Conservation (phyloP, 2,329 filamentous ascomycete species). For the Stagonosporopsis chrysanthemi region DNA sequence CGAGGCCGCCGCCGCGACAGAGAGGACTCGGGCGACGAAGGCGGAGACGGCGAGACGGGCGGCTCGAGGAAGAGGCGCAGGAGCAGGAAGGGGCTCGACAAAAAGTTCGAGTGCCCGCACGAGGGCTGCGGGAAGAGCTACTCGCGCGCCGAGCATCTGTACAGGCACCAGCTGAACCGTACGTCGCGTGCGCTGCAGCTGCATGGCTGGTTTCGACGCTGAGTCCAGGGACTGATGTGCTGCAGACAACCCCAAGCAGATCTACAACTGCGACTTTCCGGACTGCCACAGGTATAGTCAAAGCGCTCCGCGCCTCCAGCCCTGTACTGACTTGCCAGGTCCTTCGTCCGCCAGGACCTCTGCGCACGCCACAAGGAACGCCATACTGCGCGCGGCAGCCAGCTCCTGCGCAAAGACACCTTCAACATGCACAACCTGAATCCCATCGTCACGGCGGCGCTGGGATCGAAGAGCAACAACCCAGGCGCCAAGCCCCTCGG, state of each 20-base stretch:
- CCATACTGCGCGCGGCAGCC: slow-evolving; percentile 70
- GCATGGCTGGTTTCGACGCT: neutral
- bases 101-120: slow-evolving; percentile 75
- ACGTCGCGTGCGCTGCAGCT: no score
- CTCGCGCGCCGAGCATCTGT: slow-evolving; percentile 94
- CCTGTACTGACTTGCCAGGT: slow-evolving; percentile 51
- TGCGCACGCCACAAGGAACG: slow-evolving; percentile 71
- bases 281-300: slow-evolving; percentile 70
- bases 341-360: slow-evolving; percentile 92
- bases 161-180: slow-evolving; percentile 96
- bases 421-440: slow-evolving; percentile 61
- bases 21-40: slow-evolving; percentile 40
- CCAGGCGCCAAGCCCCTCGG: slow-evolving; percentile 25
- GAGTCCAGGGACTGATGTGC: slow-evolving; percentile 18
- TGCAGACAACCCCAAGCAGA: slow-evolving; percentile 88
- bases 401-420: slow-evolving; percentile 76
- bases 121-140: slow-evolving; percentile 95
- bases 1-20: slow-evolving; percentile 50
- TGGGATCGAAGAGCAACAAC: slow-evolving; percentile 42
- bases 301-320: no score
- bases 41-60: slow-evolving; percentile 36
- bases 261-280: slow-evolving; percentile 91
- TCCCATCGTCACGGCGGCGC: slow-evolving; percentile 51
- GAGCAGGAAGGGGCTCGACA: slow-evolving; percentile 80
- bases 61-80: slow-evolving; percentile 66